These are phyloP conservation scores for Discostella pseudostelligera DNA, from an alignment of 108 stramenopile species.

Conservation along the genomic window DNA sequence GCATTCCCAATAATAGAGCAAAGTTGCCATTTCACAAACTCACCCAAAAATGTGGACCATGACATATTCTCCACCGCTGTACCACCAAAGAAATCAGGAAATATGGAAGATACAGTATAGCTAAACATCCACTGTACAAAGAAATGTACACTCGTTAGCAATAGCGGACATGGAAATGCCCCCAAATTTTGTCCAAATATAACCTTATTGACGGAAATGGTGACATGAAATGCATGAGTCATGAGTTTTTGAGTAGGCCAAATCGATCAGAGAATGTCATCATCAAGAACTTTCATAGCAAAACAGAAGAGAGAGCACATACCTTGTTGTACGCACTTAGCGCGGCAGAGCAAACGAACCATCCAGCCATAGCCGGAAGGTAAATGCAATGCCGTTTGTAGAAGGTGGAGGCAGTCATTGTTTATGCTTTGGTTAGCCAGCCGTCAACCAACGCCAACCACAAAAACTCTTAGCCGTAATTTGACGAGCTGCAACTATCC, in stretches of 20 bases:
- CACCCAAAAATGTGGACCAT: constrained; percentile 65
- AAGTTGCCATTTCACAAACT: neutral
- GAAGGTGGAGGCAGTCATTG: constrained; percentile 35
- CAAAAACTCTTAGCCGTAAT: too few species aligned
- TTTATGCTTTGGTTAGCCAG: neutral
- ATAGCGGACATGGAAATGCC: constrained; percentile 82
- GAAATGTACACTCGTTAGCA: constrained; percentile 84
- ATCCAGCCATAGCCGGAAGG: constrained; percentile 80
- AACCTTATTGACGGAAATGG: constrained; percentile 19
- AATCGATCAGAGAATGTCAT: constrained; percentile 17
- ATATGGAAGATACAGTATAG: constrained; percentile 48
- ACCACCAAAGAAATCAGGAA: constrained; percentile 61
- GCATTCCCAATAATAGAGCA: neutral
- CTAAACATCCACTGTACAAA: constrained; percentile 79
- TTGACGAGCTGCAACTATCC: too few species aligned
- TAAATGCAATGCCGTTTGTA: constrained; percentile 74
- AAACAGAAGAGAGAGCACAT: neutral
- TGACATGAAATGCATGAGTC: neutral
- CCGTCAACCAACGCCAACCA: neutral
- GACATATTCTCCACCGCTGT: constrained; percentile 61
- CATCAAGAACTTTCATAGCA: neutral
- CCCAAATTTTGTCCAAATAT: constrained; percentile 72
- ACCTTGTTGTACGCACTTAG: constrained; percentile 56
- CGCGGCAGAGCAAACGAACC: constrained; percentile 87
- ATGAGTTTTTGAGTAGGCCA: constrained; percentile 3